These are phyloP conservation scores for Hypsizygus marmoreus DNA, from an alignment of 768 basidiomycete genomes.

Conservation along the genomic window DNA sequence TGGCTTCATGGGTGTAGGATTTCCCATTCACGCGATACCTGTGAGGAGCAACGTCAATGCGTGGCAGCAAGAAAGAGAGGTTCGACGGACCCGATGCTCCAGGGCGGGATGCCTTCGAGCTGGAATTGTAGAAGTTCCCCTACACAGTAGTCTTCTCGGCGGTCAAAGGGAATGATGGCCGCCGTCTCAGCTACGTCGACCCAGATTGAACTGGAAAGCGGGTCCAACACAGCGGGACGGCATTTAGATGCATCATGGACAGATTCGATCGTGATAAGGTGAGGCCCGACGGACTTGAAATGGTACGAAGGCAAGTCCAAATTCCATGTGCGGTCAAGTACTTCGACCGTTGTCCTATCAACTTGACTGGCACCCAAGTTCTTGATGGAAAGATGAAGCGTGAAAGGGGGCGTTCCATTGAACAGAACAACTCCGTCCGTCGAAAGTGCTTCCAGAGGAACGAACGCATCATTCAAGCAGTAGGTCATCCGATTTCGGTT, in stretches of 20 bases:
- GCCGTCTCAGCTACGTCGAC: constrained; percentile 97
- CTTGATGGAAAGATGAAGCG: constrained; percentile 70
- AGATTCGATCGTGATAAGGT: constrained; percentile 76
- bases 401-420: constrained; percentile 87
- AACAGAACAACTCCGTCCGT: constrained; percentile 67
- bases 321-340: constrained; percentile 61
- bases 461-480: constrained; percentile 73
- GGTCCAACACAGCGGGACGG: constrained; percentile 69
- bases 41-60: constrained; percentile 12
- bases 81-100: constrained; percentile 74
- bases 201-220: constrained; percentile 64
- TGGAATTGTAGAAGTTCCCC: constrained; percentile 91
- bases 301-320: constrained; percentile 67
- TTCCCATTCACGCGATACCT: constrained; percentile 86
- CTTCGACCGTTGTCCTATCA: constrained; percentile 56
- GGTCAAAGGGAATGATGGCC: constrained; percentile 82
- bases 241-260: constrained; percentile 83
- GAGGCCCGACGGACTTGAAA: constrained; percentile 80
- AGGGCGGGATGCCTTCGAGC: constrained; percentile 91
- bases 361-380: constrained; percentile 73
- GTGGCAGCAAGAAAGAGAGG: neutral
- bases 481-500: constrained; percentile 66
- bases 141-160: constrained; percentile 81
- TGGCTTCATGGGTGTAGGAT: constrained; percentile 69
- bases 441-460: constrained; percentile 50